These are phyloP conservation scores for Triglochin maritima DNA, from an alignment of 106 monocot species.

Conservation along the genomic window DNA sequence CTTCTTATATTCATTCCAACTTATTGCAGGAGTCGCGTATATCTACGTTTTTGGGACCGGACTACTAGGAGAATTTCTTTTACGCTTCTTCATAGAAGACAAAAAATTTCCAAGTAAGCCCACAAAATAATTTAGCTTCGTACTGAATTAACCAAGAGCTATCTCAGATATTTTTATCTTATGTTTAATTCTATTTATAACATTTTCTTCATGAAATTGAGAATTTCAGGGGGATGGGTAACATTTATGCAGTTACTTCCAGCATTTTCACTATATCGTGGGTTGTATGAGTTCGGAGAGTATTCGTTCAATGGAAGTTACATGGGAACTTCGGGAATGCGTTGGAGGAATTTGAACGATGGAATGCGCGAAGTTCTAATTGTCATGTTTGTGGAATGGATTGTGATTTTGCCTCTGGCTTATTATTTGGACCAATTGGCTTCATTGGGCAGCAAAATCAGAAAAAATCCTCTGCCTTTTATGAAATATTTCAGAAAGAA, in stretches of 20 bases:
- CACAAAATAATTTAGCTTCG: background rate
- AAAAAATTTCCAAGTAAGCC: conserved; percentile 29
- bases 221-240: conserved; percentile 37
- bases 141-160: too few species aligned
- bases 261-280: conserved; percentile 60
- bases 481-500: conserved; percentile 21
- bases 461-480: conserved; percentile 22
- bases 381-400: conserved; percentile 55
- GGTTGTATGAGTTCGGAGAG: conserved; percentile 57
- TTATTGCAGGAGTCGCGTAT: conserved; percentile 32
- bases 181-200: background rate
- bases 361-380: conserved; percentile 59
- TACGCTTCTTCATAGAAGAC: conserved; percentile 30
- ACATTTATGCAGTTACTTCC: conserved; percentile 56
- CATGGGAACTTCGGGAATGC: conserved; percentile 56
- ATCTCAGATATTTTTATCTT: background rate
- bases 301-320: conserved; percentile 39
- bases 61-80: conserved; percentile 29
- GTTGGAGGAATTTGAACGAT: conserved; percentile 44
- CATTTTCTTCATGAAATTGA: background rate
- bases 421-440: conserved; percentile 44
- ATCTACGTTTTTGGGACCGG: conserved; percentile 44
- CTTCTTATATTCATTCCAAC: background rate
- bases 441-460: conserved; percentile 14
- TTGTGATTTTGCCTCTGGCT: conserved; percentile 44